Evolutionary conservation across 2,329 filamentous ascomycete species (phyloP), one percentile per base, ranked within the genome.

Genomic region (Talaromyces marneffei): DNA sequence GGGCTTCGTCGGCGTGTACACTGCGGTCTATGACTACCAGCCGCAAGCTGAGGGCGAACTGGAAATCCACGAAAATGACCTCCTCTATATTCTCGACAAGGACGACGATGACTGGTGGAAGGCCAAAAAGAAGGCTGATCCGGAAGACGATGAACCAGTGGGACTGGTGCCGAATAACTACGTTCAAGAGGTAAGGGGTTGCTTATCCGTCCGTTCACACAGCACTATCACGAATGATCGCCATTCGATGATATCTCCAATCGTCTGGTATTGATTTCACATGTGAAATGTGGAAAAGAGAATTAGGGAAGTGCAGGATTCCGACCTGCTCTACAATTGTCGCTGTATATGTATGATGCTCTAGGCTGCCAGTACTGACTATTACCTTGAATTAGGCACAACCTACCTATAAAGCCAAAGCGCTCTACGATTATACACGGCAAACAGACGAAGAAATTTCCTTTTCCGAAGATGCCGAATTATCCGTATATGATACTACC

Each of bases 381-480:
- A 52, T 29, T 14, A 33, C 48, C 31, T 29, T 27, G 48, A 63
- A 59, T n/a, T 67, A 91, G 87, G 87, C 87, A 62, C 79, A 83
- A 69, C 84, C 89, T 25, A 76, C 85, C 64, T 80, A 85, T 64
- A 83, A 87, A 67, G 94, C 93, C 55, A 92, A 89, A 74, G 91
- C 94, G n/a, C 84, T 97, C n/a, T 99, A 93, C 80, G 94, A 99
- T 75, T 99, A 99, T 75, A 90, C 90, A 56, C 86, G 93, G 69
- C 94, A 99, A 78, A 99, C 94, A 25, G 94, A 99, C 72, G 94
- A 99, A 77, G 94, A 99, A 77, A 82, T 99, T 9, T 97, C 93
- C 25, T 97, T 99, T 73, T 85, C 90, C 54, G 94, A 99, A 79
- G 92, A 96, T 72, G 87, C 89, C 42, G 78, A 85, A 48, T 83